Evolutionary conservation across 805 yeast species (phyloP), one percentile per base, ranked within the genome.

Genomic region (Yarrowia deformans): DNA sequence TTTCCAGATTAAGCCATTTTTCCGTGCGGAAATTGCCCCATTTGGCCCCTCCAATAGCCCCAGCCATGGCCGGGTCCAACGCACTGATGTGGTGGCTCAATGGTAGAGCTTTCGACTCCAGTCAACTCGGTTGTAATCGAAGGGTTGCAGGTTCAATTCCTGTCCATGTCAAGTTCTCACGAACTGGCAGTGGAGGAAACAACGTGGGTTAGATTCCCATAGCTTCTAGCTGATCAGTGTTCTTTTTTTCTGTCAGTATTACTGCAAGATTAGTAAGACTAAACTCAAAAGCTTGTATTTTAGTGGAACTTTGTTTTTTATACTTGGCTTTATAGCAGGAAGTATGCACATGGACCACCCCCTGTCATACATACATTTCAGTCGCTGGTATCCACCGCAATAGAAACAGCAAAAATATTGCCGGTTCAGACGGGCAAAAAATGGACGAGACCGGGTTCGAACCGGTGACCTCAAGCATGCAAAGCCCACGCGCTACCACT

Each of bases 81-180:
- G 12, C 56, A 50, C 56, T 56, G 63, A 56, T 61, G 67, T 61
- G 86, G 87, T 86, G 89, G 89, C 89, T 86, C 89, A 86, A 86
- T 86, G 89, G 89, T 86, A 86, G 89, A 86, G 89, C 89, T 85
- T 86, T 86, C 87, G 89, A 86, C 87, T 86, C 89, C 89, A 86
- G 85, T 73, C 63, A 40, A 40, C 8, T 10, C 16, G 60, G 68
- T 63, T 63, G 68, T 46, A 78, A 86, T 85, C 90, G 87, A 85
- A 86, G 85, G 90, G 90, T 85, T 87, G 90, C 90, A 86, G 89
- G 90, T 87, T 87, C 90, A 85, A 87, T 85, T 87, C 90, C 89
- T 87, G 90, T 86, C 88, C 87, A 88, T 86, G 87, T 85, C 88
- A 85, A 58, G 60, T 54, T 54, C 60, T 23, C 32, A 13, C 7